A percentile compares a stretch with the other conserved stretches of the same genome.
These are phyloP conservation scores for Dryadomyces sulphureus DNA, from an alignment of 2,329 filamentous ascomycete species.

Conservation along the genomic window DNA sequence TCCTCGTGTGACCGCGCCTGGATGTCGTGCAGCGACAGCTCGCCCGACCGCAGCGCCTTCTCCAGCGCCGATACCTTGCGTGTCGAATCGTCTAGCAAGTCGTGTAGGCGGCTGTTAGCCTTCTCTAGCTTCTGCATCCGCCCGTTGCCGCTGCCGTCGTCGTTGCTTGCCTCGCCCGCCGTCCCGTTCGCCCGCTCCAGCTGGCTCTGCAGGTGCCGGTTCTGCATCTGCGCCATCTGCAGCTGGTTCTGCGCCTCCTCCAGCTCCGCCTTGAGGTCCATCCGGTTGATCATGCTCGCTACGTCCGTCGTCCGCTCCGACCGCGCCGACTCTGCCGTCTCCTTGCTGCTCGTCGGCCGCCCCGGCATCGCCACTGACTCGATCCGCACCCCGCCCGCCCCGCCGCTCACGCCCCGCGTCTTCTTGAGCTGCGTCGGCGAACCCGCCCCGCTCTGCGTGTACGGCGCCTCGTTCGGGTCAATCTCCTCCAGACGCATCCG, in stretches of 20 bases:
- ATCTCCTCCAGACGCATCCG: conserved; percentile 77
- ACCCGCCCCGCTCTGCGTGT: conserved; percentile 24
- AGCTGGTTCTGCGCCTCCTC: conserved; percentile 90
- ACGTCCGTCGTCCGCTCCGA: conserved; percentile 81
- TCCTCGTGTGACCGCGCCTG: conserved; percentile 92
- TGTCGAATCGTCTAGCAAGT: conserved; percentile 84
- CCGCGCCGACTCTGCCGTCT: conserved; percentile 55
- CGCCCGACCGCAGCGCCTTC: conserved; percentile 70
- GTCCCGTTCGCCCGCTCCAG: conserved; percentile 44
- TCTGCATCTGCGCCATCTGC: conserved; percentile 89
- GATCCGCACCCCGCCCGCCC: neutral
- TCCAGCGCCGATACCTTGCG: conserved; percentile 87
- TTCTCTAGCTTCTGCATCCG: conserved; percentile 85
- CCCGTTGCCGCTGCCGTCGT: conserved; percentile 2
- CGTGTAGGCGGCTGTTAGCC: conserved; percentile 80
- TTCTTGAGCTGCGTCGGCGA: conserved; percentile 54
- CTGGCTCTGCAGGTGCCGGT: conserved; percentile 80
- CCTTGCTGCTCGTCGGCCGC: conserved; percentile 51
- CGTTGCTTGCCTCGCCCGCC: neutral
- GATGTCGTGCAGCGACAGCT: conserved; percentile 78
- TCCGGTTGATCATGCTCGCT: conserved; percentile 68
- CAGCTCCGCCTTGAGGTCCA: conserved; percentile 81
- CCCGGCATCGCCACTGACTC: conserved; percentile 41
- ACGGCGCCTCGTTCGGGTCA: conserved; percentile 62
- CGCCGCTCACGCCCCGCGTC: conserved; percentile 18